Percentiles rank a stretch among this genome's conserved stretches.
Conservation (phyloP, 1,139 yeast genomes). For the Ogataea hybrid region DNA sequence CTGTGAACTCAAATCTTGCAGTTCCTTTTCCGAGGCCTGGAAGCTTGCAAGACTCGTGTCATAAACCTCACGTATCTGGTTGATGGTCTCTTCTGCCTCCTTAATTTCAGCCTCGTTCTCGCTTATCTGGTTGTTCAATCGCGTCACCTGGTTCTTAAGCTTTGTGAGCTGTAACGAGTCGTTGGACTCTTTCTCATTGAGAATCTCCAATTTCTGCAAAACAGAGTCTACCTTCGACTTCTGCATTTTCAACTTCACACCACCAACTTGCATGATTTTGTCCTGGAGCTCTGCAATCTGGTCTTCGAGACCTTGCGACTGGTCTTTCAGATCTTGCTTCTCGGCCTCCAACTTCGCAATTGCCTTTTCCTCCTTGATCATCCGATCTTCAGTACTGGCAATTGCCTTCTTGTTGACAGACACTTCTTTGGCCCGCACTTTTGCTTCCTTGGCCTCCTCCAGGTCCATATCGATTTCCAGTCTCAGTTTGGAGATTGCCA, state of each 20-base stretch:
- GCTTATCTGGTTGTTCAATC: constrained; percentile 48
- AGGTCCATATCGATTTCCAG: constrained; percentile 64
- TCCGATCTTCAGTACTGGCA: constrained; percentile 35
- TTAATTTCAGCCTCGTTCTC: constrained; percentile 42
- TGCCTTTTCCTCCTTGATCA: constrained; percentile 39
- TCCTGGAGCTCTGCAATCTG: constrained; percentile 64
- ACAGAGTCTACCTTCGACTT: constrained; percentile 80
- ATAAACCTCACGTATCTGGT: constrained; percentile 12
- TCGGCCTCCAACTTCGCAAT: constrained; percentile 39
- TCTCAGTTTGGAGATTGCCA: constrained; percentile 54
- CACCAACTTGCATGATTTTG: constrained; percentile 88
- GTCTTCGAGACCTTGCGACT: constrained; percentile 57
- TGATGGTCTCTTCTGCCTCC: constrained; percentile 33
- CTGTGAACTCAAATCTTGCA: constrained; percentile 29
- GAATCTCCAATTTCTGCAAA: constrained; percentile 62
- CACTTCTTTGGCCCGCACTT: constrained; percentile 31
- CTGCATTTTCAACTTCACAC: constrained; percentile 77
- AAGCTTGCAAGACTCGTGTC: constrained; percentile 26
- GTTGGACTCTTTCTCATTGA: constrained; percentile 56
- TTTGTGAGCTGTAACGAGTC: constrained; percentile 64
- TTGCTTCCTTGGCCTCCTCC: constrained; percentile 22
- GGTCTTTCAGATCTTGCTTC: constrained; percentile 44
- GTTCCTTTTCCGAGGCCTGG: constrained; percentile 28
- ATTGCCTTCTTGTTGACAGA: constrained; percentile 22
- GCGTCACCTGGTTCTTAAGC: constrained; percentile 61